Base-by-base conservation (phyloP, 1,139 yeast genomes). In the Geotrichum restrictum region DNA sequence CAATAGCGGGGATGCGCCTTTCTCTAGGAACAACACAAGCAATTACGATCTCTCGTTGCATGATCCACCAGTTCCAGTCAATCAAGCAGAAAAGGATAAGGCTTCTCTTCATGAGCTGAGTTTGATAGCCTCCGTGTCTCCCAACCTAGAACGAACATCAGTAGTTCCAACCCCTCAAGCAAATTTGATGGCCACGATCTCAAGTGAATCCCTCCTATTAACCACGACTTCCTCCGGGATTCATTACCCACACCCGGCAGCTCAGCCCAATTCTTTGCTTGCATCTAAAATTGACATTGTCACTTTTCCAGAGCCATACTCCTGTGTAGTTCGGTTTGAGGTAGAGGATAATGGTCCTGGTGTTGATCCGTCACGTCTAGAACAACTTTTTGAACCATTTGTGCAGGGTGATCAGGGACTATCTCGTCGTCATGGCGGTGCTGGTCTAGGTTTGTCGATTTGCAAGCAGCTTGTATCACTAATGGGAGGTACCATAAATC, bases 361-460 rank as follows among this genome's bases (percentile, higher is more conserved):
- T 56, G 89, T 93, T 51, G 89, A 85, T 45, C 83, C 84, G 16
- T 79, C 82, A 0, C 71, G 88, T 53, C 94, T 88, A 62, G 85
- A 84, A 45, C 83, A 85, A 59, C 93, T 93, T 1, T 93, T 93
- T 70, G 97, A 93, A 64, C 97, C 97, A 2, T 93, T 93, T 72
- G 88, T 88, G 27, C 98, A 91, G 70, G 98, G 98, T 42, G 98
- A 93, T 64, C 97, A 91, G 68, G 89, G 97, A 0, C 75, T 91
- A 38, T 85, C 95, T 3, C 76, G 96, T 66, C 87, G 91, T 52
- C 86, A 87, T 66, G 96, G 97, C 54, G 98, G 98, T 60, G 89
- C 97, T 0, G 98, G 98, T 6, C 74, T 93, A 51, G 98, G 98
- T 1, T 76, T 93, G 48, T 88, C 96, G 0, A 91, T 93, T 66